A percentile compares a stretch with the other conserved stretches of the same genome.
Conservation (phyloP, 73 alveolate genomes). For the Tetrahymena borealis region DNA sequence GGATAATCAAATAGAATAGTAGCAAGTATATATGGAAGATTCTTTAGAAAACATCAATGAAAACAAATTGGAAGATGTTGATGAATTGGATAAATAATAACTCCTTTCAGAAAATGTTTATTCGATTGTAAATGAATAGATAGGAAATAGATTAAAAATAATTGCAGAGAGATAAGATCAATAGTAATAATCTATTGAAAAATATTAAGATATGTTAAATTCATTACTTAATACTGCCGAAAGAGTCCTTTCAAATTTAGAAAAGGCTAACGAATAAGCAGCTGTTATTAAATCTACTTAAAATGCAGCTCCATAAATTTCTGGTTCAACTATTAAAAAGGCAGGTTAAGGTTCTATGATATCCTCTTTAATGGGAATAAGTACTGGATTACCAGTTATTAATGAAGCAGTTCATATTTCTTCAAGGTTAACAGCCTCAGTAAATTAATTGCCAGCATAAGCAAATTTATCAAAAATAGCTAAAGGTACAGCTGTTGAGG, state of each 20-base stretch:
- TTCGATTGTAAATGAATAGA: neutral
- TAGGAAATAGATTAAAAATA: neutral
- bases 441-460: neutral
- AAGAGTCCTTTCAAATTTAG: neutral
- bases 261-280: neutral
- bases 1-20: too few species aligned
- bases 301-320: neutral
- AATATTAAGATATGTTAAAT: neutral
- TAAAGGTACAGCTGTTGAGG: neutral
- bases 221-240: neutral
- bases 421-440: neutral
- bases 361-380: neutral
- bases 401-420: neutral
- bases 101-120: neutral
- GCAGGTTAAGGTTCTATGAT: neutral
- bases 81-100: neutral
- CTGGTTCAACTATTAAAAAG: neutral
- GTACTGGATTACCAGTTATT: neutral
- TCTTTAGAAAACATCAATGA: neutral
- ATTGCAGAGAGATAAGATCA: neutral
- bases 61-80: neutral
- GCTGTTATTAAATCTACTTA: neutral
- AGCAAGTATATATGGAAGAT: neutral
- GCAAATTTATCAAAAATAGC: neutral
- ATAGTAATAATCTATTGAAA: neutral